Conservation (phyloP, 352 stramenopile genomes). For the Peronospora destructor region DNA sequence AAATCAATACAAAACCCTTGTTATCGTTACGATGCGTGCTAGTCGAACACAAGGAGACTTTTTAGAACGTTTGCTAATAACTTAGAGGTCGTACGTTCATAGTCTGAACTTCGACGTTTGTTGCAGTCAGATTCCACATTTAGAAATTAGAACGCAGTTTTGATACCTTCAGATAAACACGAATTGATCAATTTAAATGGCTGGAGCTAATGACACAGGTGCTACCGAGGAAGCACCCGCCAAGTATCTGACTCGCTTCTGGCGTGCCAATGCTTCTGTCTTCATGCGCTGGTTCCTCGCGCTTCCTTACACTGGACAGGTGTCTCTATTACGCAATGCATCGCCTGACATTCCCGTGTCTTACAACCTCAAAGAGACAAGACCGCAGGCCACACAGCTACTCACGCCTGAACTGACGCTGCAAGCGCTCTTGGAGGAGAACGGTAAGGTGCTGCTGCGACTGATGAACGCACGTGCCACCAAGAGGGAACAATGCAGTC, state of each 20-base stretch:
- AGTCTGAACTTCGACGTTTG: too few relatives aligned
- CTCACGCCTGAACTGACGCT: slow-evolving; percentile 68
- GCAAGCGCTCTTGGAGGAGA: slow-evolving; percentile 67
- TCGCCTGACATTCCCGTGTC: slow-evolving; percentile 62
- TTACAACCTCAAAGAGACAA: slow-evolving; percentile 41
- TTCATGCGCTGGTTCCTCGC: slow-evolving; percentile 85
- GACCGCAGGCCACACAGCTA: slow-evolving; percentile 55
- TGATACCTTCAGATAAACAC: too few relatives aligned
- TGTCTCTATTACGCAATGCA: slow-evolving; percentile 72
- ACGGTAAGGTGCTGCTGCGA: slow-evolving; percentile 69
- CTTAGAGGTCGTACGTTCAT: too few relatives aligned
- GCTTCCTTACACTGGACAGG: slow-evolving; percentile 66
- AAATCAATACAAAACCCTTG: too few relatives aligned
- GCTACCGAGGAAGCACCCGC: slow-evolving; percentile 24
- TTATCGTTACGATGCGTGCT: too few relatives aligned
- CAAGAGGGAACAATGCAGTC: slow-evolving; percentile 61
- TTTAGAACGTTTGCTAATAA: too few relatives aligned
- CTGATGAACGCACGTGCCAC: slow-evolving; percentile 71
- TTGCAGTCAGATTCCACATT: too few relatives aligned
- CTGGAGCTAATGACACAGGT: slow-evolving; percentile 16
- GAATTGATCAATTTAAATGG: slow-evolving; percentile 14
- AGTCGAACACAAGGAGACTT: too few relatives aligned
- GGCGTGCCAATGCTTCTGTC: slow-evolving; percentile 52
- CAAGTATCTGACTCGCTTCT: slow-evolving; percentile 69
- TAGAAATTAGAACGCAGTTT: neutral